Evolutionary conservation across 495 filamentous ascomycete genomes (phyloP).

Genomic region (Cudoniella acicularis): DNA sequence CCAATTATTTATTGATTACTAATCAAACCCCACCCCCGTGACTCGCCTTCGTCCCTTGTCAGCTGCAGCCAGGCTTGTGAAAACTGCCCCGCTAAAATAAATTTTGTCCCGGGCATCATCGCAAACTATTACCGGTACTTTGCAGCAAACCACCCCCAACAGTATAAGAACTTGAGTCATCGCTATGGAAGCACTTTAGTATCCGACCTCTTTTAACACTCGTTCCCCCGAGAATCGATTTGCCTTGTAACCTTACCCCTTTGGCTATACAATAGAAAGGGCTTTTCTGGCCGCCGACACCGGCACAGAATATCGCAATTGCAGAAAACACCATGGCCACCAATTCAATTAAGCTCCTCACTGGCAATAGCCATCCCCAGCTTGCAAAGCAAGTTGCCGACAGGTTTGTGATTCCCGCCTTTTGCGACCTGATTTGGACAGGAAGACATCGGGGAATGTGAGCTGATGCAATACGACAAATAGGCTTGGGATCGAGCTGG

Average conservation of each 20-base stretch:
- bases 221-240: background rate
- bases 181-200: background rate
- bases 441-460: constrained; percentile 2
- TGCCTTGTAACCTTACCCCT: too few species aligned
- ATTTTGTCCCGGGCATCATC: background rate
- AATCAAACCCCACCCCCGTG: too few species aligned
- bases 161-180: constrained; percentile 40
- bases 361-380: constrained; percentile 91
- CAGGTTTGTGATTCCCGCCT: constrained; percentile 48
- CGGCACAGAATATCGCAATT: background rate
- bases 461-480: constrained; percentile 14
- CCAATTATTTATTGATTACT: too few species aligned
- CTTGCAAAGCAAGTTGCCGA: constrained; percentile 88
- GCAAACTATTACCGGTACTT: background rate
- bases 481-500: constrained; percentile 89
- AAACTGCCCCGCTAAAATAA: constrained; percentile 11
- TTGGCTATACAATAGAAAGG: too few species aligned
- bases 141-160: constrained; percentile 35
- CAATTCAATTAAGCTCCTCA: constrained; percentile 95
- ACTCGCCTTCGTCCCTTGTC: too few species aligned
- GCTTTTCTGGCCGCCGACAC: too few species aligned
- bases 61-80: background rate
- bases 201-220: background rate
- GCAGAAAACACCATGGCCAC: constrained; percentile 52
- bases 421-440: background rate